A percentile compares a stretch with the other conserved stretches of the same genome.
These are phyloP conservation scores for Drechslerella dactyloides DNA, from an alignment of 2,329 filamentous ascomycete genomes.

Conservation along the genomic window DNA sequence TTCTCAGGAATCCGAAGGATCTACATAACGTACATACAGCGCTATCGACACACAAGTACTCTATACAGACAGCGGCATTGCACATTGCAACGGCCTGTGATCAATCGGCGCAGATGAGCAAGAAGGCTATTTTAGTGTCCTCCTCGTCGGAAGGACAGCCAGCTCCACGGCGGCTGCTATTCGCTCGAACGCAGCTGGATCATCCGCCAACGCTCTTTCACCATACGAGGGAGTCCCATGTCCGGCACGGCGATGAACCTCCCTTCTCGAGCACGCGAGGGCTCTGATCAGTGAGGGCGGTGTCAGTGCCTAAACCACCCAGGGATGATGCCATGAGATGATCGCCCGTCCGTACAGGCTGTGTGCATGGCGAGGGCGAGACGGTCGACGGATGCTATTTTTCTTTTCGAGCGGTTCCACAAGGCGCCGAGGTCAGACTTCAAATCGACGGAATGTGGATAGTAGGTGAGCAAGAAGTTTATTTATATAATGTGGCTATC, in stretches of 20 bases:
- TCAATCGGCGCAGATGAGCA: no score
- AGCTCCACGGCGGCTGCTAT: slow-evolving; percentile 8
- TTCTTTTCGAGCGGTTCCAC: no score
- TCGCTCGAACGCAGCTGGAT: not conserved
- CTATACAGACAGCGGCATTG: not conserved
- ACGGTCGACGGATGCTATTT: no score
- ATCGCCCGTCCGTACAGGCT: no score
- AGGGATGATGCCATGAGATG: not conserved
- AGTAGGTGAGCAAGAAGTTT: no score
- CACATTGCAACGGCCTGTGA: slow-evolving; percentile 36
- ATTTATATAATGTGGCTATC: slow-evolving; percentile 1
- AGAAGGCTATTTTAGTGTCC: slow-evolving; percentile 8
- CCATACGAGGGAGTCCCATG: slow-evolving; percentile 17
- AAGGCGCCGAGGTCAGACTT: no score
- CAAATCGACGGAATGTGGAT: no score
- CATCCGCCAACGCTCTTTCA: slow-evolving; percentile 8
- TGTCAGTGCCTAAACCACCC: not conserved
- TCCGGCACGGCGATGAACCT: not conserved
- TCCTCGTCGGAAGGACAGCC: slow-evolving; percentile 6
- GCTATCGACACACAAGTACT: no score
- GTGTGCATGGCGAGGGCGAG: no score
- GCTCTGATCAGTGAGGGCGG: not conserved
- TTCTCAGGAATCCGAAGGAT: slow-evolving; percentile 16
- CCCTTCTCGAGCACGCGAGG: not conserved
- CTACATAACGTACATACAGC: slow-evolving; percentile 20